Conservation (phyloP, 768 basidiomycete species). For the Macrocybe gigantea region DNA sequence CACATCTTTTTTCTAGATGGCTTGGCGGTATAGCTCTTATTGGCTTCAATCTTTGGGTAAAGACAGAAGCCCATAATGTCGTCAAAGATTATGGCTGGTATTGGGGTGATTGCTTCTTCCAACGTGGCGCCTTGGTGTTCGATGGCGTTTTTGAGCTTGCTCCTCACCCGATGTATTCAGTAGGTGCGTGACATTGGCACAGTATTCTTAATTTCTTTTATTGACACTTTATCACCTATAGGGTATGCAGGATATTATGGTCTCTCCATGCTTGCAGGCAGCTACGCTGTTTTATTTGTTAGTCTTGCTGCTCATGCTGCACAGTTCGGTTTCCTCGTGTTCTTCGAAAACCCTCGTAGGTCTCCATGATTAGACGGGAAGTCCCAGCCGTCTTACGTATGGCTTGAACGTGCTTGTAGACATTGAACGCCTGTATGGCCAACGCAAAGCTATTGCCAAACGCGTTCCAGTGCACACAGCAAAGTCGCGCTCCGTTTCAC, state of each 20-base stretch:
- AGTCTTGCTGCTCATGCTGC: conserved; percentile 93
- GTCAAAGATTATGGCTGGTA: conserved; percentile 99
- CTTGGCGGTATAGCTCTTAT: conserved; percentile 79
- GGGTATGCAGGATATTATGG: conserved; percentile 99
- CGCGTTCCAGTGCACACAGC: conserved; percentile 56
- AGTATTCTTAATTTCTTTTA: too few relatives aligned
- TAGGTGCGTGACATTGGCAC: conserved; percentile 32
- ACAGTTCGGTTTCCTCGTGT: conserved; percentile 93
- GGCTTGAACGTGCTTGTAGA: conserved; percentile 39
- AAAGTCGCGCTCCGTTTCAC: conserved; percentile 2
- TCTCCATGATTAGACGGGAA: conserved; percentile 6
- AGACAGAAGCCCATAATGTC: conserved; percentile 94
- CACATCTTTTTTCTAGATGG: conserved; percentile 52
- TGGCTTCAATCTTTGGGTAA: conserved; percentile 97
- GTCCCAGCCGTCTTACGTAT: neutral
- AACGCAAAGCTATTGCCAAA: conserved; percentile 84
- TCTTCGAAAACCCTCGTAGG: conserved; percentile 97
- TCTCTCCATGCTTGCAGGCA: conserved; percentile 83
- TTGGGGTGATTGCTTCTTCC: conserved; percentile 92
- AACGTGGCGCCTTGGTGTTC: conserved; percentile 89
- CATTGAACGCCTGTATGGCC: conserved; percentile 91
- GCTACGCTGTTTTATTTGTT: conserved; percentile 87
- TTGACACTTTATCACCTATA: conserved; percentile 17
- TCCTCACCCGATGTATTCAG: conserved; percentile 95
- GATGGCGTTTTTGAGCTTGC: conserved; percentile 97